phyloP scores from a whole-genome alignment of 805 yeast genomes.

The Zygosaccharomyces lentus region DNA sequence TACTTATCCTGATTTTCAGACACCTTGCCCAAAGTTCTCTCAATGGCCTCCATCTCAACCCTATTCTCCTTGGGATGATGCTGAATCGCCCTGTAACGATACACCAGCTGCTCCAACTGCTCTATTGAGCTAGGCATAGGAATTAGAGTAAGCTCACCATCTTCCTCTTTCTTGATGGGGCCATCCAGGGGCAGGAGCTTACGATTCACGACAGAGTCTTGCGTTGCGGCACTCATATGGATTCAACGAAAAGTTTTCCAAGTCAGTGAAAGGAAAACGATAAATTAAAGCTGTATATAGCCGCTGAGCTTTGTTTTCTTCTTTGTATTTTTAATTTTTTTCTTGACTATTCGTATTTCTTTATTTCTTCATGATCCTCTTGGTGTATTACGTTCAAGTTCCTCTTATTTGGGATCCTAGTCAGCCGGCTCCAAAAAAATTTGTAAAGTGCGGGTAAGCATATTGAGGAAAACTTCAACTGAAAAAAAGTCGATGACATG shows the following conservation, averaged over 20 bases:
- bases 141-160: slow-evolving; percentile 12
- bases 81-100: slow-evolving; percentile 32
- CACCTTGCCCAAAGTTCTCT: slow-evolving; percentile 38
- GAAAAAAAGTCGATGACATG: slow-evolving; percentile 1
- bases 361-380: slow-evolving; percentile 10
- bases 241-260: background rate
- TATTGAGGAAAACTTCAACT: slow-evolving; percentile 5
- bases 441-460: slow-evolving; percentile 8
- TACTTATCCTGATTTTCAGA: slow-evolving; percentile 41
- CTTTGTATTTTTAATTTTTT: slow-evolving; percentile 8
- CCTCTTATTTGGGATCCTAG: slow-evolving; percentile 7
- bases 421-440: slow-evolving; percentile 3
- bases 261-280: background rate
- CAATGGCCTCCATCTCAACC: slow-evolving; percentile 43
- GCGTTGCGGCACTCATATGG: slow-evolving; percentile 5
- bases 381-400: slow-evolving; percentile 2
- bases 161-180: background rate
- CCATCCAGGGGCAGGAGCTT: slow-evolving; percentile 3
- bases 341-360: slow-evolving; percentile 12
- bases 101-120: slow-evolving; percentile 31
- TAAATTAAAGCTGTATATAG: slow-evolving; percentile 2
- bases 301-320: slow-evolving; percentile 8
- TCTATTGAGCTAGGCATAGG: slow-evolving; percentile 27
- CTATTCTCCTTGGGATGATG: slow-evolving; percentile 25
- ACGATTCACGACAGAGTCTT: slow-evolving; percentile 1